Percentiles rank a stretch among this genome's conserved stretches.
Conservation (phyloP, 768 basidiomycete species). For the Lactifluus echinatus region DNA sequence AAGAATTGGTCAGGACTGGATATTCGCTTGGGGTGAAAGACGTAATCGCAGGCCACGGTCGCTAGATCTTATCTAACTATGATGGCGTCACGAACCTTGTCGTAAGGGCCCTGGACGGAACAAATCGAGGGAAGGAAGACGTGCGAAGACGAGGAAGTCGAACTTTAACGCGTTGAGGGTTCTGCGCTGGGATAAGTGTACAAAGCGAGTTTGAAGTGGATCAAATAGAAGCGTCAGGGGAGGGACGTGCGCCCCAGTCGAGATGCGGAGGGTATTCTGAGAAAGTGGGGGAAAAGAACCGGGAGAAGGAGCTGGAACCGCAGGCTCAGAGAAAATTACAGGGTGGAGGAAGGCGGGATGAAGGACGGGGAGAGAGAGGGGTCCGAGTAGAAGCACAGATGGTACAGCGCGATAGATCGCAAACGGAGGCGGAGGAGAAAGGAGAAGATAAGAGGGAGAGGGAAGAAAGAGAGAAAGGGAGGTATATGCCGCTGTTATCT, state of each 20-base stretch:
- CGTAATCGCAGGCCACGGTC: neutral
- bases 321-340: neutral
- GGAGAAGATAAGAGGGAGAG: neutral
- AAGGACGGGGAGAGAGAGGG: neutral
- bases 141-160: neutral
- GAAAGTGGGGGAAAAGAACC: neutral
- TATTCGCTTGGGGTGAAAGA: neutral
- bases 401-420: conserved; percentile 11
- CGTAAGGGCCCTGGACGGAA: neutral
- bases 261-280: neutral
- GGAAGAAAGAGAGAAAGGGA: neutral
- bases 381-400: neutral
- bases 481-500: conserved; percentile 12
- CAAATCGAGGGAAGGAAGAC: neutral
- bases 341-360: neutral
- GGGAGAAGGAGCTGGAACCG: neutral
- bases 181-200: neutral
- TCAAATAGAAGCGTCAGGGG: neutral
- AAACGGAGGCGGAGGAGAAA: neutral
- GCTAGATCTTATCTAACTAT: neutral
- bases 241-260: neutral
- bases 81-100: conserved; percentile 4
- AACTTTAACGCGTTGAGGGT: neutral
- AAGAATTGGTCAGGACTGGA: neutral
- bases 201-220: conserved; percentile 5